phyloP scores from a whole-genome alignment of 352 stramenopile species.

The Plasmopara muralis region DNA sequence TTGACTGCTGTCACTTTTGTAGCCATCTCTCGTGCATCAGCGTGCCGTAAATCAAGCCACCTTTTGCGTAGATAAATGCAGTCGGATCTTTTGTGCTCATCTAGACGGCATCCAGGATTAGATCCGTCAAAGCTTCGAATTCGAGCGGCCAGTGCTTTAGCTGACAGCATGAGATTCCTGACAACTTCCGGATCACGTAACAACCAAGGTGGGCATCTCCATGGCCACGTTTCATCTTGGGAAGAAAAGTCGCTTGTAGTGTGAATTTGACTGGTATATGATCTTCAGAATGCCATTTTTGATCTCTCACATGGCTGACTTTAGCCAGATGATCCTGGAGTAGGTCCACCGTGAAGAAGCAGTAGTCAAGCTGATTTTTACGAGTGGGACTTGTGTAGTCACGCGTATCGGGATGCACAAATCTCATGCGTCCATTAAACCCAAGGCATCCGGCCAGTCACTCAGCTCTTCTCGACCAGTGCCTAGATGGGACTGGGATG shows the following conservation, averaged over 20 bases:
- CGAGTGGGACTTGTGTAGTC: slow-evolving; percentile 9
- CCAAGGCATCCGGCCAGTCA: slow-evolving; percentile 8
- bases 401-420: slow-evolving; percentile 2
- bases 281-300: slow-evolving; percentile 16
- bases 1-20: slow-evolving; percentile 4
- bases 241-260: slow-evolving; percentile 3
- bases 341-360: slow-evolving; percentile 11
- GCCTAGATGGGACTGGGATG: background rate
- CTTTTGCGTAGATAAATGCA: slow-evolving; percentile 10
- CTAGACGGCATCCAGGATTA: slow-evolving; percentile 10
- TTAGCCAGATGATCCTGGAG: slow-evolving; percentile 7
- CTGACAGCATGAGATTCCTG: too few relatives aligned
- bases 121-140: too few relatives aligned
- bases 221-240: background rate
- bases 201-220: slow-evolving; percentile 9
- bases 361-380: slow-evolving; percentile 14
- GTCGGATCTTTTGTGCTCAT: slow-evolving; percentile 12
- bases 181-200: too few relatives aligned
- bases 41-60: slow-evolving; percentile 5
- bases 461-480: slow-evolving; percentile 7
- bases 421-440: slow-evolving; percentile 11
- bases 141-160: too few relatives aligned
- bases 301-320: slow-evolving; percentile 8
- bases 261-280: slow-evolving; percentile 5
- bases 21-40: background rate